Percentiles rank a stretch among this genome's conserved stretches.
These are phyloP conservation scores for Annulohypoxylon maeteangense DNA, from an alignment of 495 filamentous ascomycete species.

Conservation along the genomic window DNA sequence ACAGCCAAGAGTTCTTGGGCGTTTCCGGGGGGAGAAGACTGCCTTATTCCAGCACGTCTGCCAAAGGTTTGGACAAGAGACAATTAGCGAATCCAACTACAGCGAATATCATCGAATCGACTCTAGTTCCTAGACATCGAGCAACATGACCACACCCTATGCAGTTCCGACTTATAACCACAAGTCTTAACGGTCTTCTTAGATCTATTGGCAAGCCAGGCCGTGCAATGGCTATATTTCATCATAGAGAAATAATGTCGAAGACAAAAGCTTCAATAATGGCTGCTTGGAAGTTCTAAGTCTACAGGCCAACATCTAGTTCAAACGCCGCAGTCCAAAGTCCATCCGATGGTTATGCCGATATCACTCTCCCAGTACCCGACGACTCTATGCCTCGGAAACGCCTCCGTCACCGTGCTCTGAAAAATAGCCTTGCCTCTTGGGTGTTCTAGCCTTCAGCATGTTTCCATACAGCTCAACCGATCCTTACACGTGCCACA, in stretches of 20 bases:
- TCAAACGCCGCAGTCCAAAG: conserved; percentile 1
- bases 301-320: conserved; percentile 19
- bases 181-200: conserved; percentile 9
- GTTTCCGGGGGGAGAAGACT: conserved; percentile 7
- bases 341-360: background rate
- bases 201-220: conserved; percentile 23
- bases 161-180: conserved; percentile 25
- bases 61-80: conserved; percentile 40
- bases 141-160: conserved; percentile 28
- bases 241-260: conserved; percentile 23
- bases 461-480: conserved; percentile 2
- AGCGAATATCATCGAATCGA: conserved; percentile 27
- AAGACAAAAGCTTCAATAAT: conserved; percentile 19
- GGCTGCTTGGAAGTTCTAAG: conserved; percentile 14
- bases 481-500: conserved; percentile 8
- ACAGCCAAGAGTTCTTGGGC: conserved; percentile 39
- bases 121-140: conserved; percentile 34
- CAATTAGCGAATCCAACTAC: conserved; percentile 34
- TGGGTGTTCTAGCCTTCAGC: conserved; percentile 17
- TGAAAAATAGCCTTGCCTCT: background rate
- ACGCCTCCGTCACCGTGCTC: background rate
- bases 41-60: conserved; percentile 27
- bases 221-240: conserved; percentile 30
- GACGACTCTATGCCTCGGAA: conserved; percentile 1
- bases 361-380: background rate